A percentile compares a stretch with the other conserved stretches of the same genome.
phyloP scores from a whole-genome alignment of 768 basidiomycete species.

The Calocera cornea region DNA sequence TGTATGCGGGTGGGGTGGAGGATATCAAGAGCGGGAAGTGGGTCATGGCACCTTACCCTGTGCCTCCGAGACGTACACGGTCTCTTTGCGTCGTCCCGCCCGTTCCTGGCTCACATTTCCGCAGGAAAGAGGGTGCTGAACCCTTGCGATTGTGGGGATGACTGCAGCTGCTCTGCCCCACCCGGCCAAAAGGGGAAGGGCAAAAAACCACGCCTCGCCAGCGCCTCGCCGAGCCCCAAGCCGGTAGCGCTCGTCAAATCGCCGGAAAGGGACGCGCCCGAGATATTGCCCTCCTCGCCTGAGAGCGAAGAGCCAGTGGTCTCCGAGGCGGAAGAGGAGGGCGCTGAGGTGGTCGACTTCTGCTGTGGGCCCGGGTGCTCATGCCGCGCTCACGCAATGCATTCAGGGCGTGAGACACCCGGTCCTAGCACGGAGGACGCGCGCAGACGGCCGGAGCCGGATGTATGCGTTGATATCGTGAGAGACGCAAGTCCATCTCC shows the following conservation, averaged over 20 bases:
- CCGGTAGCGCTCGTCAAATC: neutral
- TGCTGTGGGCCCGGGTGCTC: neutral
- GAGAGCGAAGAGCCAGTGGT: neutral
- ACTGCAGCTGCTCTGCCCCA: neutral
- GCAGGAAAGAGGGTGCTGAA: neutral
- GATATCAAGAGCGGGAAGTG: neutral
- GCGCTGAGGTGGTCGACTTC: neutral
- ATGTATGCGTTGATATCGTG: neutral
- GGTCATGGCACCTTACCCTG: neutral
- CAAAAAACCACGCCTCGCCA: neutral
- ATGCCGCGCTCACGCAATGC: neutral
- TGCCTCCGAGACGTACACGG: neutral
- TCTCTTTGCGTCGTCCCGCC: neutral
- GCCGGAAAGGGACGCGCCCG: neutral
- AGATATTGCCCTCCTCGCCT: neutral
- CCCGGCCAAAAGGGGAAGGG: neutral
- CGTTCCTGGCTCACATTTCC: neutral
- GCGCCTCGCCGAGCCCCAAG: neutral
- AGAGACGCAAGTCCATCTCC: neutral
- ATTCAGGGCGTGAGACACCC: neutral
- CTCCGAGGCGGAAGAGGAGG: neutral
- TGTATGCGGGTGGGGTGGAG: neutral
- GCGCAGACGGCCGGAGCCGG: neutral
- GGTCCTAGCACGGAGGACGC: neutral
- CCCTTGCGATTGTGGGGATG: neutral